Evolutionary conservation across 257 asterid genomes (phyloP).

Genomic region (Nicotiana tabacum): DNA sequence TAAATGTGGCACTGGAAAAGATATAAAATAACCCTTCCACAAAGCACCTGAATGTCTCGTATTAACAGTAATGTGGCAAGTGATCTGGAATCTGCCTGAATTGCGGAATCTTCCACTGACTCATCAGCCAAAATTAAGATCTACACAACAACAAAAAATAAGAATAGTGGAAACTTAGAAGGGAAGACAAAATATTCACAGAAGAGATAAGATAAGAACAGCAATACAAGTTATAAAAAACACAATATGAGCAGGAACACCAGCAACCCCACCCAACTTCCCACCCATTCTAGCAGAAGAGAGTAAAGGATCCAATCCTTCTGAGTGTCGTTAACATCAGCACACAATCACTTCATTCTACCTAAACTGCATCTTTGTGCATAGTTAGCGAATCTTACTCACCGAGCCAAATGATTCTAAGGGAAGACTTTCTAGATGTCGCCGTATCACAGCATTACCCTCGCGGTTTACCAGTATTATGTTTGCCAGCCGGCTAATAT

Average conservation of each 20-base stretch:
- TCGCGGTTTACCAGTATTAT: slow-evolving; percentile 73
- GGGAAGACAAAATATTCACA: slow-evolving; percentile 1
- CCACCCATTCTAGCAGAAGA: background rate
- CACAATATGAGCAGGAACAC: slow-evolving; percentile 2
- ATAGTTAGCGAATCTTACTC: slow-evolving; percentile 27
- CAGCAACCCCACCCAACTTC: background rate
- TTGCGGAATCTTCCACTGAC: slow-evolving; percentile 87
- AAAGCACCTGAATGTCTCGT: slow-evolving; percentile 82
- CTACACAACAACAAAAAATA: slow-evolving; percentile 30
- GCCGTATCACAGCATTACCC: slow-evolving; percentile 86
- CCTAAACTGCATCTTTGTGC: background rate
- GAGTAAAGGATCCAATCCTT: background rate
- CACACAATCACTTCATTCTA: background rate
- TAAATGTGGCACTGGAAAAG: background rate
- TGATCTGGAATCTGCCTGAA: slow-evolving; percentile 93
- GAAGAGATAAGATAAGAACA: background rate
- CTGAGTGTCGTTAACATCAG: background rate
- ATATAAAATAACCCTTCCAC: slow-evolving; percentile 4
- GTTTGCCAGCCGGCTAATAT: slow-evolving; percentile 55
- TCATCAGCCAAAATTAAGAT: slow-evolving; percentile 88
- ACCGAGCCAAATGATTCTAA: slow-evolving; percentile 85
- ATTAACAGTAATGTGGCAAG: slow-evolving; percentile 82
- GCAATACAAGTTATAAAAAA: background rate
- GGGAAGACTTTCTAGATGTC: slow-evolving; percentile 89
- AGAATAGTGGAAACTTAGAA: background rate